These are phyloP conservation scores for Asterophora parasitica DNA, from an alignment of 768 basidiomycete genomes.

Conservation along the genomic window DNA sequence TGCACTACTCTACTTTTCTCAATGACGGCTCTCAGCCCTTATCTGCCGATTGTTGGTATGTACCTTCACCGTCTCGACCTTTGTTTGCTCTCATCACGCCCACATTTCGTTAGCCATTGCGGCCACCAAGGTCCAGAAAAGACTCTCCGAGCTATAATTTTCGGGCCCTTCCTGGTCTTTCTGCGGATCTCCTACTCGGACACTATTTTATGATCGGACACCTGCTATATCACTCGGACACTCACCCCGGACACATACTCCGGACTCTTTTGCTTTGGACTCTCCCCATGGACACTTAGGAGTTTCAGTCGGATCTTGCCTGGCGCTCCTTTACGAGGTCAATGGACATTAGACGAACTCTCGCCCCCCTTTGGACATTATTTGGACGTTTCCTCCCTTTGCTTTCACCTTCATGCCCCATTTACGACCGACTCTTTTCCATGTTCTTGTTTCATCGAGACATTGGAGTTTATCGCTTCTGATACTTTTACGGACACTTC, in stretches of 20 bases:
- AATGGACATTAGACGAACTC: conserved; percentile 21
- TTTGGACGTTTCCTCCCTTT: conserved; percentile 1
- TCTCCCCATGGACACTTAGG: conserved; percentile 17
- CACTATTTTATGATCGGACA: no score
- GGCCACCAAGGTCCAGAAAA: conserved; percentile 38
- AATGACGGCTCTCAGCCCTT: conserved; percentile 54
- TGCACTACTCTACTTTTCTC: conserved; percentile 57
- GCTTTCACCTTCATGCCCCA: conserved; percentile 2
- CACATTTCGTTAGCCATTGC: conserved; percentile 26
- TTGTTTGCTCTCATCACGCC: conserved; percentile 1
- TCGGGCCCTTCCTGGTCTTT: conserved; percentile 5
- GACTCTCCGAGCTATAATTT: conserved; percentile 27
- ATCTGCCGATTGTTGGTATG: conserved; percentile 55
- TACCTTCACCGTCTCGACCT: conserved; percentile 1
- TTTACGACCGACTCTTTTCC: conserved; percentile 3
- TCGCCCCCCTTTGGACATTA: conserved; percentile 14
- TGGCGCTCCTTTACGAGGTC: conserved; percentile 11
- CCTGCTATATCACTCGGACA: no score
- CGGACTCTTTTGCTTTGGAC: conserved; percentile 7
- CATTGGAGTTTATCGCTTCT: background rate
- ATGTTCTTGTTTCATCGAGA: conserved; percentile 3
- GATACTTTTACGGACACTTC: background rate
- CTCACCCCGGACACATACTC: no score
- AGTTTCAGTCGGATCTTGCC: conserved; percentile 18
- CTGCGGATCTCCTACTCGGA: conserved; percentile 4